Evolutionary conservation across 495 filamentous ascomycete genomes (phyloP).

Genomic region (Daldinia caldariorum): DNA sequence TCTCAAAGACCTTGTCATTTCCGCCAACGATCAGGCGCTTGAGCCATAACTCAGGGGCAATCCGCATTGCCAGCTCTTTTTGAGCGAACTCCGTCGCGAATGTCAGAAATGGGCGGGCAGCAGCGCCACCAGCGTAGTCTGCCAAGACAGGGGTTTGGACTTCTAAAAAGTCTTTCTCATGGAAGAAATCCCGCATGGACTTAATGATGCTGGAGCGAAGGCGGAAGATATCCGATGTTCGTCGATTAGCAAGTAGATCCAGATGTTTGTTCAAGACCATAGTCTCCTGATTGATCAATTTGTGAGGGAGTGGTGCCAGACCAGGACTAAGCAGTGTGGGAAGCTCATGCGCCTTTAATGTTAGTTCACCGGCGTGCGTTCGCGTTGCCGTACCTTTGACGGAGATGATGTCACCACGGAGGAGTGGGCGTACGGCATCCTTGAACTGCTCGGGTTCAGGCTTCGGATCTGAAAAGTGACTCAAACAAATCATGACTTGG

Average conservation of each 20-base stretch:
- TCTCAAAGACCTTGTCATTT: slow-evolving; percentile 90
- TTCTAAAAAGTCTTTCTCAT: slow-evolving; percentile 77
- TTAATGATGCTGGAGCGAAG: slow-evolving; percentile 79
- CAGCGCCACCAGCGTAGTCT: slow-evolving; percentile 78
- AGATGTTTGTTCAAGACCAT: slow-evolving; percentile 76
- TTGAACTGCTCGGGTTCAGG: slow-evolving; percentile 39
- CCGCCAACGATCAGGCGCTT: slow-evolving; percentile 92
- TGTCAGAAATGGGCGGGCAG: slow-evolving; percentile 86
- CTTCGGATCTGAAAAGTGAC: slow-evolving; percentile 54
- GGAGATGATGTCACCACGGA: slow-evolving; percentile 46
- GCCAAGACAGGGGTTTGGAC: slow-evolving; percentile 90
- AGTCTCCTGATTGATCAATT: slow-evolving; percentile 71
- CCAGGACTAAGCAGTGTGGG: slow-evolving; percentile 79
- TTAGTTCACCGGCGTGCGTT: slow-evolving; percentile 79
- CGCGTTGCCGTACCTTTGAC: slow-evolving; percentile 77
- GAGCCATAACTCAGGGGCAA: slow-evolving; percentile 95
- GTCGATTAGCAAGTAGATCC: slow-evolving; percentile 78
- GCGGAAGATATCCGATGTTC: slow-evolving; percentile 71
- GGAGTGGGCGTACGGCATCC: slow-evolving; percentile 44
- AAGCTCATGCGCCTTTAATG: slow-evolving; percentile 70
- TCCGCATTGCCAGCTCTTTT: slow-evolving; percentile 75
- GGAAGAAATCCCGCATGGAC: slow-evolving; percentile 76
- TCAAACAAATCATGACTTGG: slow-evolving; percentile 77
- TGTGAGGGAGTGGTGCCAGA: slow-evolving; percentile 76
- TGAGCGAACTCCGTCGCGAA: slow-evolving; percentile 74